Evolutionary conservation across 768 basidiomycete species (phyloP).

Genomic region (Boletus reticulatus): DNA sequence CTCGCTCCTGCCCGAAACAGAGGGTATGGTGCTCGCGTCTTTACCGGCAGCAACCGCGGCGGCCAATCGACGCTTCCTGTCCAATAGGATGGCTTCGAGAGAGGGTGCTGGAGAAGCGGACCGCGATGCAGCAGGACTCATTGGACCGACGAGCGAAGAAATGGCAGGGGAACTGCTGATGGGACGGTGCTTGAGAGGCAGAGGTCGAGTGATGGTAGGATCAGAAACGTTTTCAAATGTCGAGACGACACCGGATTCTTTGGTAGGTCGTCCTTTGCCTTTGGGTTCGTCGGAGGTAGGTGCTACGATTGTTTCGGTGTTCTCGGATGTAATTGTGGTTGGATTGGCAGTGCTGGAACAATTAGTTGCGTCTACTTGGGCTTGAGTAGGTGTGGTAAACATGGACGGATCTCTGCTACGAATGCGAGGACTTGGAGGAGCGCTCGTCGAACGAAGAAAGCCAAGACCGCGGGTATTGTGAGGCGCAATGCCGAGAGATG

Average conservation of each 20-base stretch:
- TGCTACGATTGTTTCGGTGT: neutral
- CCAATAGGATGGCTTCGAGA: slow-evolving; percentile 64
- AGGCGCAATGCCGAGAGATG: neutral
- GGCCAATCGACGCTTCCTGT: slow-evolving; percentile 57
- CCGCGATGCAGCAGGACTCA: slow-evolving; percentile 24
- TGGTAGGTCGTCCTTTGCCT: neutral
- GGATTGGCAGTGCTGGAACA: neutral
- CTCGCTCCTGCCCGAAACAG: slow-evolving; percentile 7
- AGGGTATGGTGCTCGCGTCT: slow-evolving; percentile 7
- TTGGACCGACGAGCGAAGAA: slow-evolving; percentile 13
- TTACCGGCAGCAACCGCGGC: slow-evolving; percentile 22
- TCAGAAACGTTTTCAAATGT: neutral
- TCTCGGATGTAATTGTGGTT: neutral
- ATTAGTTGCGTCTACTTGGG: neutral
- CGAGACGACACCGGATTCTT: neutral
- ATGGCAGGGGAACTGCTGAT: slow-evolving; percentile 12
- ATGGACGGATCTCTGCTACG: slow-evolving; percentile 7
- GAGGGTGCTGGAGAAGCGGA: slow-evolving; percentile 52
- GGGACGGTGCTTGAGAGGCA: slow-evolving; percentile 13
- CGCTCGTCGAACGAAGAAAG: slow-evolving; percentile 56
- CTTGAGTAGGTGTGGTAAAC: slow-evolving; percentile 3
- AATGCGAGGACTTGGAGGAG: slow-evolving; percentile 52
- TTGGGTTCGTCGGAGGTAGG: neutral
- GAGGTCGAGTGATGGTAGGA: neutral
- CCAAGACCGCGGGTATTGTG: slow-evolving; percentile 44